Percentiles rank a stretch among this genome's conserved stretches.
These are phyloP conservation scores for Agaricus bisporus DNA, from an alignment of 768 basidiomycete genomes.

Conservation along the genomic window DNA sequence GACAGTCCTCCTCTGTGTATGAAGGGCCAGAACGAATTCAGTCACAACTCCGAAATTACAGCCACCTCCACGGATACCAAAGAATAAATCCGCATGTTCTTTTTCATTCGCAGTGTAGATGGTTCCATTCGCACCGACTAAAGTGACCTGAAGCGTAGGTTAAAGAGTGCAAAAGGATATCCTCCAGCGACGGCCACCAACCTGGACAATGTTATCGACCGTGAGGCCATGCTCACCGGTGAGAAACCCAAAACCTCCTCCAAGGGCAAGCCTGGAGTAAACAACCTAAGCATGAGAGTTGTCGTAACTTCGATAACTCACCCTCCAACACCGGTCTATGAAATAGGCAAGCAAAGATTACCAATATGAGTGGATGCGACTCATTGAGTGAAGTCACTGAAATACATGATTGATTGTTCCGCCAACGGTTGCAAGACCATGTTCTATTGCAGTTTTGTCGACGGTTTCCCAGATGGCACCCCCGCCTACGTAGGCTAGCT, in stretches of 20 bases:
- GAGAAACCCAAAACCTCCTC: constrained; percentile 53
- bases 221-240: constrained; percentile 37
- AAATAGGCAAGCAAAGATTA: too few species aligned
- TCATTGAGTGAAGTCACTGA: constrained; percentile 16
- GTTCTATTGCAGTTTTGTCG: constrained; percentile 33
- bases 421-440: constrained; percentile 41
- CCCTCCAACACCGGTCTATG: constrained; percentile 51
- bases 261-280: constrained; percentile 37
- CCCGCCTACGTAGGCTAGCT: constrained; percentile 36
- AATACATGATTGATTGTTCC: constrained; percentile 45
- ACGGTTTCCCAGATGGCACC: constrained; percentile 42
- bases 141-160: constrained; percentile 26
- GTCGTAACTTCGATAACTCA: constrained; percentile 14
- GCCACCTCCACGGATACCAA: constrained; percentile 47
- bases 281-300: neutral
- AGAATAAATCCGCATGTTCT: constrained; percentile 43
- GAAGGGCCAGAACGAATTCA: constrained; percentile 42
- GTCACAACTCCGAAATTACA: constrained; percentile 56
- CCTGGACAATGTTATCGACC: constrained; percentile 41
- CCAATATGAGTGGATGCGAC: too few species aligned
- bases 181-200: constrained; percentile 11
- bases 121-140: constrained; percentile 40
- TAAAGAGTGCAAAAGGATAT: neutral
- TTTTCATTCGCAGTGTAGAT: constrained; percentile 28
- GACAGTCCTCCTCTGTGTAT: constrained; percentile 45